Evolutionary conservation across 352 stramenopile species (phyloP).

Genomic region (Globisporangium solare): DNA sequence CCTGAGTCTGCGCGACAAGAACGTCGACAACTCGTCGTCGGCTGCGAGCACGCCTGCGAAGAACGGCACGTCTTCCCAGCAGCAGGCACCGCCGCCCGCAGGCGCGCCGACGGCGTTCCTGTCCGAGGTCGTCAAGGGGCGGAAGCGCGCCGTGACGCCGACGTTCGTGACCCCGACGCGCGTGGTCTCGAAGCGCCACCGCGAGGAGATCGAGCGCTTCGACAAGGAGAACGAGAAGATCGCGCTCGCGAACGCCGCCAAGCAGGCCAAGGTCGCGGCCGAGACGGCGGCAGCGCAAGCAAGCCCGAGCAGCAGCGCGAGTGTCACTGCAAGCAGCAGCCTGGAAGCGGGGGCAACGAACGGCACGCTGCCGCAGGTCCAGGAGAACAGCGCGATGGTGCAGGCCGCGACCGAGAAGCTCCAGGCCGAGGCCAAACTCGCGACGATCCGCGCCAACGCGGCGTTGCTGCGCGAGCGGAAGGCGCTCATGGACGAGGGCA

Average conservation of each 20-base stretch:
- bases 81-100: conserved; percentile 6
- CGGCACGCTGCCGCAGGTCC: background rate
- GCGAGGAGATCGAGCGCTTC: conserved; percentile 14
- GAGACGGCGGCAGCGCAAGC: background rate
- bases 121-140: background rate
- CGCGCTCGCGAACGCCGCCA: background rate
- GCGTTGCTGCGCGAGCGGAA: conserved; percentile 16
- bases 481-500: conserved; percentile 15
- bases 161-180: conserved; percentile 3
- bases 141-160: conserved; percentile 12
- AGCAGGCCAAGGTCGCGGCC: background rate
- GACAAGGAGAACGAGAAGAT: conserved; percentile 7
- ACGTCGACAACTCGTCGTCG: background rate
- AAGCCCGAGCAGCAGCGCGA: background rate
- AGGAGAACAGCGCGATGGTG: conserved; percentile 15
- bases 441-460: conserved; percentile 16
- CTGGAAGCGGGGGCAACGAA: background rate
- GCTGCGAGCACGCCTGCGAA: background rate
- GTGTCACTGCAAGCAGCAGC: background rate
- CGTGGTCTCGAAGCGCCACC: conserved; percentile 10
- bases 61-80: background rate
- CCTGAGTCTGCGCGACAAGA: conserved; percentile 4
- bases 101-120: conserved; percentile 9
- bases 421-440: conserved; percentile 12
- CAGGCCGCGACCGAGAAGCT: conserved; percentile 13